Evolutionary conservation across 169 alveolate genomes (phyloP).

Genomic region (Eimeria sp.): DNA sequence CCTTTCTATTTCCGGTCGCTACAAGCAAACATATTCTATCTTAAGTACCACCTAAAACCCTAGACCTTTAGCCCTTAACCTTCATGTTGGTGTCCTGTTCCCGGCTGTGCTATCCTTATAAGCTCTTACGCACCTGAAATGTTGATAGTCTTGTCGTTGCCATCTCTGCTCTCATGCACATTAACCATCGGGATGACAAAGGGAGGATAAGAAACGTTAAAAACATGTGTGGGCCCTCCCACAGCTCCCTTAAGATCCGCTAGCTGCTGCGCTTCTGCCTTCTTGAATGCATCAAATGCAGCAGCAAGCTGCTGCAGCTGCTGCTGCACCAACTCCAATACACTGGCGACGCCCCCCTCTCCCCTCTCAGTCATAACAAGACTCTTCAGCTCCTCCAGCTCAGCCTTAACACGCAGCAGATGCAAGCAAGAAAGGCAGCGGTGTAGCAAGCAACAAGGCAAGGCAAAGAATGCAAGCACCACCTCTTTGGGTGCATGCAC

Average conservation of each 20-base stretch:
- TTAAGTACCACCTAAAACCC: no score
- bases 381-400: conserved; percentile 31
- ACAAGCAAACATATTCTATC: neutral
- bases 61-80: no score
- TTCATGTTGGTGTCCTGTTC: no score
- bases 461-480: neutral
- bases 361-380: neutral
- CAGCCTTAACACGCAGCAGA: neutral
- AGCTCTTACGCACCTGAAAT: no score
- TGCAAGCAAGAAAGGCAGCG: neutral
- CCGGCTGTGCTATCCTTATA: no score
- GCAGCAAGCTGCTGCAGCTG: conserved; percentile 33
- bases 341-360: conserved; percentile 26
- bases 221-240: conserved; percentile 45
- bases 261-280: conserved; percentile 45
- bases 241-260: conserved; percentile 27
- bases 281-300: conserved; percentile 46
- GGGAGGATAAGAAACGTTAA: conserved; percentile 56
- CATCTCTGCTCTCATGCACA: conserved; percentile 50
- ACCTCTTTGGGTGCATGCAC: neutral
- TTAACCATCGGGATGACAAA: conserved; percentile 53
- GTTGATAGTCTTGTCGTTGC: conserved; percentile 53
- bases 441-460: neutral
- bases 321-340: conserved; percentile 33
- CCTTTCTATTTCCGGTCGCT: no score